phyloP scores from a whole-genome alignment of 2,329 filamentous ascomycete species.

The Beauveria sp. region DNA sequence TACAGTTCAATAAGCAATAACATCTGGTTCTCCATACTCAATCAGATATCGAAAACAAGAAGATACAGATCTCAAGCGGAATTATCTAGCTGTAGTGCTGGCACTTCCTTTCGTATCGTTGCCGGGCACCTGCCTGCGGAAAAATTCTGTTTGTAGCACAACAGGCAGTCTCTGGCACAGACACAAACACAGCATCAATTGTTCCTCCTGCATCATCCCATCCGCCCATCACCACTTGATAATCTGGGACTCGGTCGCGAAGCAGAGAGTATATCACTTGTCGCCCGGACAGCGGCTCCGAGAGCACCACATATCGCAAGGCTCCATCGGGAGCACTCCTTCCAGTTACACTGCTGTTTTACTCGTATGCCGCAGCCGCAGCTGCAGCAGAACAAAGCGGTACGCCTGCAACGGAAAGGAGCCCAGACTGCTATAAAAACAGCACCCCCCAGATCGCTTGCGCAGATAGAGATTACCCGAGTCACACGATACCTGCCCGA shows the following conservation, averaged over 20 bases:
- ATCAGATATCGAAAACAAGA: not conserved
- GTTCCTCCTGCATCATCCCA: not conserved
- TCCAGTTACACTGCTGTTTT: conserved; percentile 3
- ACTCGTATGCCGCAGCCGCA: not conserved
- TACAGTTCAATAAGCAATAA: not conserved
- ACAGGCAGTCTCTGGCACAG: not conserved
- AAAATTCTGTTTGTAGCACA: conserved; percentile 8
- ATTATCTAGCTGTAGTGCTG: not conserved
- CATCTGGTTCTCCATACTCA: not conserved
- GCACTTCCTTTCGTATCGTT: not conserved
- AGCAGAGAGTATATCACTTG: not conserved
- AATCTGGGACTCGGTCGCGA: not conserved
- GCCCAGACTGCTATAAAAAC: not conserved
- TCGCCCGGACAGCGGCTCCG: not conserved
- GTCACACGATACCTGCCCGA: not conserved
- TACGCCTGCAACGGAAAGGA: not conserved
- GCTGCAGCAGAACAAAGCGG: not conserved
- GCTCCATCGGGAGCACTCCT: conserved; percentile 1
- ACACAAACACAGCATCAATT: conserved; percentile 1
- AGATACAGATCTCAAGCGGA: not conserved
- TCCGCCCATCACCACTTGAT: not conserved
- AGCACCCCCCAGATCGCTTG: not conserved
- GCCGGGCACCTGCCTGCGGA: not conserved
- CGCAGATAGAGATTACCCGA: not conserved
- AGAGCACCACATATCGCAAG: not conserved